Evolutionary conservation across 495 filamentous ascomycete species (phyloP).

Genomic region (Choiromyces venosus): DNA sequence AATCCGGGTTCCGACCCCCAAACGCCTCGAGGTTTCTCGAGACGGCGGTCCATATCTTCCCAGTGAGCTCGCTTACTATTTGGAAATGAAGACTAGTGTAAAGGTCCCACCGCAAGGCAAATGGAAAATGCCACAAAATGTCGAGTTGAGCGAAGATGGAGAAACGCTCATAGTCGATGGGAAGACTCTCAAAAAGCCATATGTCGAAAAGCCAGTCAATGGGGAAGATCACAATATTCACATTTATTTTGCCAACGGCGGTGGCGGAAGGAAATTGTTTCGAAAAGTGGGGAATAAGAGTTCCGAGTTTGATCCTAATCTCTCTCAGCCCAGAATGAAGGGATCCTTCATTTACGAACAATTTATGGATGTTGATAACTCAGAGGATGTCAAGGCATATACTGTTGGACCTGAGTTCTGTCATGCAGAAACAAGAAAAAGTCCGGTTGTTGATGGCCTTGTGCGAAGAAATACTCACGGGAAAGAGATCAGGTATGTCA

Average conservation of each 20-base stretch:
- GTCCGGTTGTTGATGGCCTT: slow-evolving; percentile 91
- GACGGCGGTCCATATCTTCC: slow-evolving; percentile 85
- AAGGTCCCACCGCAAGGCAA: slow-evolving; percentile 54
- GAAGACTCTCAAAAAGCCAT: slow-evolving; percentile 74
- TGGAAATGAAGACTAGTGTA: slow-evolving; percentile 73
- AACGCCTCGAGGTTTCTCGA: slow-evolving; percentile 84
- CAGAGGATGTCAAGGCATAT: slow-evolving; percentile 97
- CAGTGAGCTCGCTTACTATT: slow-evolving; percentile 66
- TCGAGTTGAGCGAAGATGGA: slow-evolving; percentile 78
- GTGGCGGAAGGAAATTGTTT: slow-evolving; percentile 86
- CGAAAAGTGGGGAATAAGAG: slow-evolving; percentile 97
- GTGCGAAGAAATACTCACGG: slow-evolving; percentile 94
- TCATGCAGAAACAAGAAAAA: slow-evolving; percentile 94
- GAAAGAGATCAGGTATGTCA: slow-evolving; percentile 95
- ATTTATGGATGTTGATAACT: slow-evolving; percentile 91
- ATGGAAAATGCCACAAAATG: slow-evolving; percentile 51
- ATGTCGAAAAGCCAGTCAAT: slow-evolving; percentile 97
- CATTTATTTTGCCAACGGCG: slow-evolving; percentile 90
- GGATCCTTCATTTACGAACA: slow-evolving; percentile 94
- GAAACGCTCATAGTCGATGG: slow-evolving; percentile 87
- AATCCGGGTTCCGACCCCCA: slow-evolving; percentile 81
- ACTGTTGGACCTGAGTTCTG: slow-evolving; percentile 92
- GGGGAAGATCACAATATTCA: slow-evolving; percentile 98
- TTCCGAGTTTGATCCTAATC: slow-evolving; percentile 76
- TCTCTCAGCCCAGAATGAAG: slow-evolving; percentile 66